Base-by-base conservation (phyloP, 176 grass and related monocot genomes). In the Ensete glaucum region DNA sequence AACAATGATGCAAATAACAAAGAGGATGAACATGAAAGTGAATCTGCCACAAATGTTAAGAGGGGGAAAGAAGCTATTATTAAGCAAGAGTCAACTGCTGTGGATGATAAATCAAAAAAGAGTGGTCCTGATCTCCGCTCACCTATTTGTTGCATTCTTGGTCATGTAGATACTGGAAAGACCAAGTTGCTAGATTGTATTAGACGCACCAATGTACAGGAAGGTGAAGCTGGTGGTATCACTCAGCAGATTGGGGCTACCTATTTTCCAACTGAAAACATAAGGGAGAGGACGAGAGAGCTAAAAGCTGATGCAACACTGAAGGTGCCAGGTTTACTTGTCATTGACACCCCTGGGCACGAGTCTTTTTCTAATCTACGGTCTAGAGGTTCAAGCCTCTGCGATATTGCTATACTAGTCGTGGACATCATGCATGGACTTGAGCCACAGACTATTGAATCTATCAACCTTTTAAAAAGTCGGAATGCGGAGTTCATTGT, bases 401-500 rank as follows among this genome's bases (percentile, higher is more conserved):
- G 93, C 59, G 90, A 97, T 79, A 90, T 97, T 74, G 93, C 93
- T 80, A 88, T 97, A 86, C 85, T 97, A 82, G 93, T 93, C 59
- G 93, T 97, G 74, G 93, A 97, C 81, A 92, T 97, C 76, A 97
- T 97, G 93, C 89, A 93, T 77, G 93, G 93, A 66, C 83, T 97
- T 64, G 93, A 97, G 85, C 89, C 81, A 77, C 90, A 97, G 77
- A 97, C 89, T 62, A 90, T 97, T 8, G 93, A 97, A 86, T 92
- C 89, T 70, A 77, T 97, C 19, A 93, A 97, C 82, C 88, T 97
- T 21, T 64, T 97, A 75, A 97, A 91, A 83, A 83, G 63, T 71
- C 83, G 90, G 56, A 75, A 86, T 65, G 87, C 90, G 26, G 93
- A 93, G 17, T 97, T 97, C 58, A 93, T 97, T 68, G 90, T 97